Percentiles rank a stretch among this genome's conserved stretches.
These are phyloP conservation scores for Didymella pomorum DNA, from an alignment of 2,329 filamentous ascomycete species.

Conservation along the genomic window DNA sequence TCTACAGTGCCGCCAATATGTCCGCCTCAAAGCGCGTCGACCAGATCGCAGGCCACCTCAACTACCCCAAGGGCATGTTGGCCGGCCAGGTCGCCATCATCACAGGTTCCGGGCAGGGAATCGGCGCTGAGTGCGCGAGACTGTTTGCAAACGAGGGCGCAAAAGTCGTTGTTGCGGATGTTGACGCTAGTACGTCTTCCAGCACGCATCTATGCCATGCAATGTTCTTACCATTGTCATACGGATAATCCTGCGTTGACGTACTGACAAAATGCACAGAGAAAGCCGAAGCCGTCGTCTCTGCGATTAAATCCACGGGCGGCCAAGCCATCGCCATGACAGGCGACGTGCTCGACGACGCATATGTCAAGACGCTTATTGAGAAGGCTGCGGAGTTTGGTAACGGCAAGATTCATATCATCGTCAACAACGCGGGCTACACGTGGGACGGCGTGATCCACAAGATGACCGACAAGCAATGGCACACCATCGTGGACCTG, in stretches of 20 bases:
- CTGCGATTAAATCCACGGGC: conserved; percentile 71
- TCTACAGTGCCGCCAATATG: too few relatives aligned
- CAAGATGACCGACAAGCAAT: conserved; percentile 92
- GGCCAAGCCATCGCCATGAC: conserved; percentile 75
- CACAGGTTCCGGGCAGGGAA: conserved; percentile 85
- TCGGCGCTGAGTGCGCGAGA: conserved; percentile 82
- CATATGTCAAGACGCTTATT: conserved; percentile 76
- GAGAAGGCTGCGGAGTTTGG: conserved; percentile 80
- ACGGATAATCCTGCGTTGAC: too few relatives aligned
- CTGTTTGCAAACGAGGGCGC: conserved; percentile 89
- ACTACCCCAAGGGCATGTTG: conserved; percentile 81
- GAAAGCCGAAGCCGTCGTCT: conserved; percentile 73
- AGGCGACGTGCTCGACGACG: conserved; percentile 77
- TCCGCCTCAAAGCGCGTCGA: conserved; percentile 59
- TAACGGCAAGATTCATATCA: conserved; percentile 85
- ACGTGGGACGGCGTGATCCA: conserved; percentile 94
- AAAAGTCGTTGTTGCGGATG: conserved; percentile 83
- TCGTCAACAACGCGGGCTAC: conserved; percentile 91
- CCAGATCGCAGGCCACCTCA: conserved; percentile 80
- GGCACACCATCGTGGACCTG: conserved; percentile 84
- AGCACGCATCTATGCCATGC: too few relatives aligned
- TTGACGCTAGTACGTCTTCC: conserved; percentile 68
- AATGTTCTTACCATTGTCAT: neutral
- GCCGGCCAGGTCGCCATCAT: conserved; percentile 85
- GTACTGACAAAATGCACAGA: too few relatives aligned